A percentile compares a stretch with the other conserved stretches of the same genome.
phyloP scores from a whole-genome alignment of 495 filamentous ascomycete genomes.

The Xylaria curta region DNA sequence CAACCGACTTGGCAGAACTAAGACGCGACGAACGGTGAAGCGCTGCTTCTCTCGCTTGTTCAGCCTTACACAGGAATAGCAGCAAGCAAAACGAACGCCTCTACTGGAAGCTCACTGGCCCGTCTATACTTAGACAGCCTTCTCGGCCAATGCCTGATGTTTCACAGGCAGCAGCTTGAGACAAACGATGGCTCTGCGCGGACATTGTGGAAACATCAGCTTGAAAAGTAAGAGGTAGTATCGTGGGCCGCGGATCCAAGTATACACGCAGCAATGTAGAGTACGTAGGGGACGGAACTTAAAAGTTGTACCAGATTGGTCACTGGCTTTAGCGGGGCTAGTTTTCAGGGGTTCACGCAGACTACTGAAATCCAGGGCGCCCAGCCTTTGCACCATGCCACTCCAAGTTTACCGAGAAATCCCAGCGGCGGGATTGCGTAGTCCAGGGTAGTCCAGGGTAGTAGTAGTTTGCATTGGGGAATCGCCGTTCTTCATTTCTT shows the following conservation, averaged over 20 bases:
- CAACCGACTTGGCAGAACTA: background rate
- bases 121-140: background rate
- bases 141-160: conserved; percentile 6
- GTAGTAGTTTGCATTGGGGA: background rate
- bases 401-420: background rate
- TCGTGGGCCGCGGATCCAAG: background rate
- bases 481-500: conserved; percentile 19
- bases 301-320: background rate
- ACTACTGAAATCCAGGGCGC: background rate
- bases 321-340: conserved; percentile 1
- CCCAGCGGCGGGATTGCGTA: conserved; percentile 5
- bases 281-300: background rate
- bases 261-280: too few species aligned
- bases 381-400: conserved; percentile 6
- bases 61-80: conserved; percentile 7
- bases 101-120: background rate
- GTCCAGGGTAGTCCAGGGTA: background rate
- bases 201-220: background rate
- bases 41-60: background rate
- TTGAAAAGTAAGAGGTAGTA: background rate
- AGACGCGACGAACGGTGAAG: background rate
- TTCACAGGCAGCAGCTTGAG: conserved; percentile 18
- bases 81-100: conserved; percentile 9
- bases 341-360: conserved; percentile 10
- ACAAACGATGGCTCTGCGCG: too few species aligned